Percentiles rank a stretch among this genome's conserved stretches.
phyloP scores from a whole-genome alignment of 306 rosid species.

The Clitoria ternatea region DNA sequence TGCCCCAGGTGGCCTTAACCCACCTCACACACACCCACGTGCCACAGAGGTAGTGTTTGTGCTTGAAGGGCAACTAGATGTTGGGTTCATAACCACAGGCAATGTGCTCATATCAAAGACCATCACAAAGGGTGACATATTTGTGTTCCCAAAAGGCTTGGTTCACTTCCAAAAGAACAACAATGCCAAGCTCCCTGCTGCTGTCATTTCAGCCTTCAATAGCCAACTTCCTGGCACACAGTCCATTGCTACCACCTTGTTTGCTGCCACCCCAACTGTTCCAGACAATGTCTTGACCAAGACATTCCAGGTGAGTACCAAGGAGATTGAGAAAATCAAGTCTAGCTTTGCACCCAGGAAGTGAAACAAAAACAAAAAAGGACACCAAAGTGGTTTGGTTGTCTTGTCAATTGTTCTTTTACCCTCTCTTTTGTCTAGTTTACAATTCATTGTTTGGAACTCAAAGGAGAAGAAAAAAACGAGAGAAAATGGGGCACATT shows the following conservation, averaged over 20 bases:
- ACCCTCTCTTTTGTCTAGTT: not conserved
- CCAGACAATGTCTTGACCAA: slow-evolving; percentile 64
- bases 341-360: slow-evolving; percentile 59
- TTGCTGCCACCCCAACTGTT: slow-evolving; percentile 59
- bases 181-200: slow-evolving; percentile 49
- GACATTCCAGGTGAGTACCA: slow-evolving; percentile 64
- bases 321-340: slow-evolving; percentile 63
- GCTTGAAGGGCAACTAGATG: slow-evolving; percentile 64
- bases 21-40: slow-evolving; percentile 94
- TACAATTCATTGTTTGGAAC: not conserved
- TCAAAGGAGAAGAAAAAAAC: not conserved
- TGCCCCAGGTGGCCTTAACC: slow-evolving; percentile 83
- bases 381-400: not conserved
- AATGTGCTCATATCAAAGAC: slow-evolving; percentile 61
- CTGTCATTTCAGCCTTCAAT: slow-evolving; percentile 71
- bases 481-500: not conserved
- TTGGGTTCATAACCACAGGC: slow-evolving; percentile 72
- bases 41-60: slow-evolving; percentile 88
- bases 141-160: slow-evolving; percentile 72
- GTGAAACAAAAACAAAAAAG: too few species aligned
- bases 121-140: slow-evolving; percentile 66
- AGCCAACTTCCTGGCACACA: slow-evolving; percentile 87
- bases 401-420: not conserved
- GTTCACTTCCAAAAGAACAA: slow-evolving; percentile 90
- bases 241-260: slow-evolving; percentile 52